Evolutionary conservation across 2,329 filamentous ascomycete species (phyloP).

Genomic region (Arachnomyces sp.): DNA sequence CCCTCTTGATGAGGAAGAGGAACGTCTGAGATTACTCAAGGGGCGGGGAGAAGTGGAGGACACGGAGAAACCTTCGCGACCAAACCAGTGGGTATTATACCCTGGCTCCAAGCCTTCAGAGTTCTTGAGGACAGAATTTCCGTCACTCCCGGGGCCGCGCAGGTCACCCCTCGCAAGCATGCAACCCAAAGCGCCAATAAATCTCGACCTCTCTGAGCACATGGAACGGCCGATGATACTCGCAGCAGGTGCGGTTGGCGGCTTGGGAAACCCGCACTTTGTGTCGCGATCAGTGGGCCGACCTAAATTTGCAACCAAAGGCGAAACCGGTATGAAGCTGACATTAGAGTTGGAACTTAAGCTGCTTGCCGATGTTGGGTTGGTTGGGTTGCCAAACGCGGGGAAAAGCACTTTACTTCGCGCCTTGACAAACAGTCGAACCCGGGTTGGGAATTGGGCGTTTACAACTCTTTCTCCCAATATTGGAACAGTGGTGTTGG

Average conservation of each 20-base stretch:
- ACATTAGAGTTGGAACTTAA: slow-evolving; percentile 85
- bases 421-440: slow-evolving; percentile 77
- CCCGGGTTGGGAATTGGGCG: slow-evolving; percentile 86
- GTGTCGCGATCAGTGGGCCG: slow-evolving; percentile 63
- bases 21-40: slow-evolving; percentile 11
- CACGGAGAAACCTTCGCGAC: slow-evolving; percentile 35
- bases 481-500: slow-evolving; percentile 89
- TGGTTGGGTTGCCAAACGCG: slow-evolving; percentile 91
- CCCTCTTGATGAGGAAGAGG: slow-evolving; percentile 61
- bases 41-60: slow-evolving; percentile 32
- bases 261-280: slow-evolving; percentile 90
- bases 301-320: slow-evolving; percentile 82
- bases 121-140: slow-evolving; percentile 52
- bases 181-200: slow-evolving; percentile 65
- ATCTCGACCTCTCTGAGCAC: slow-evolving; percentile 63
- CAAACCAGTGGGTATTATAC: slow-evolving; percentile 78
- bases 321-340: slow-evolving; percentile 69
- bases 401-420: slow-evolving; percentile 90
- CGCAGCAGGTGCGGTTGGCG: slow-evolving; percentile 78
- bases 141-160: slow-evolving; percentile 47
- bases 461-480: slow-evolving; percentile 95
- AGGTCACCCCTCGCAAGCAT: slow-evolving; percentile 51
- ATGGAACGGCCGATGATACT: slow-evolving; percentile 79
- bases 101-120: slow-evolving; percentile 70
- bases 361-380: slow-evolving; percentile 84